A percentile compares a stretch with the other conserved stretches of the same genome.
Conservation (phyloP, 306 rosid species). For the Sechiopsis laciniata region DNA sequence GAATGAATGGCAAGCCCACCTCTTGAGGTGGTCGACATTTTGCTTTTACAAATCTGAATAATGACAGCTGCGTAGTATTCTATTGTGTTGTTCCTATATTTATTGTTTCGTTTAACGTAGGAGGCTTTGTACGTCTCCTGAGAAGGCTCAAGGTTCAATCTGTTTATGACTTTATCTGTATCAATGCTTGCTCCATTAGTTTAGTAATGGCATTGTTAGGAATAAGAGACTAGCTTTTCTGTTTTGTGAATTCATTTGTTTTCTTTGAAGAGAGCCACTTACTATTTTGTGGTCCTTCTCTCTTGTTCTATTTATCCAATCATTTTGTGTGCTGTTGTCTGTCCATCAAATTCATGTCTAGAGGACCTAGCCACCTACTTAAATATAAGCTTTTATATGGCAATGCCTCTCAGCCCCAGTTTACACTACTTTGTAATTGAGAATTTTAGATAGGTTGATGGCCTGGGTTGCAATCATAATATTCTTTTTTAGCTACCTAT, state of each 20-base stretch:
- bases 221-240: background rate
- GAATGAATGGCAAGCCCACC: slow-evolving; percentile 1
- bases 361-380: background rate
- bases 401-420: background rate
- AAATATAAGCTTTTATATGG: background rate
- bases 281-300: background rate
- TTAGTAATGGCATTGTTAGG: background rate
- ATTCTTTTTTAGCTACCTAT: slow-evolving; percentile 5
- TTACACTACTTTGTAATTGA: slow-evolving; percentile 1
- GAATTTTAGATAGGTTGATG: background rate
- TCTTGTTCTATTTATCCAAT: background rate
- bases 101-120: background rate
- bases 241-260: background rate
- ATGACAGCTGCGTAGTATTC: background rate
- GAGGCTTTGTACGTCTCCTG: slow-evolving; percentile 5
- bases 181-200: slow-evolving; percentile 7
- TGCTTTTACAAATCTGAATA: background rate
- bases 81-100: background rate
- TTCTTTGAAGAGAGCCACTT: background rate
- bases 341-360: background rate
- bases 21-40: background rate
- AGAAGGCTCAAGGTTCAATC: slow-evolving; percentile 10
- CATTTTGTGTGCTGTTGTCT: background rate
- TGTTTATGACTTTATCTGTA: background rate
- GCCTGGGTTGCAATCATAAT: background rate